These are phyloP conservation scores for Globisporangium rhizosaccharum DNA, from an alignment of 352 stramenopile genomes.

Conservation along the genomic window DNA sequence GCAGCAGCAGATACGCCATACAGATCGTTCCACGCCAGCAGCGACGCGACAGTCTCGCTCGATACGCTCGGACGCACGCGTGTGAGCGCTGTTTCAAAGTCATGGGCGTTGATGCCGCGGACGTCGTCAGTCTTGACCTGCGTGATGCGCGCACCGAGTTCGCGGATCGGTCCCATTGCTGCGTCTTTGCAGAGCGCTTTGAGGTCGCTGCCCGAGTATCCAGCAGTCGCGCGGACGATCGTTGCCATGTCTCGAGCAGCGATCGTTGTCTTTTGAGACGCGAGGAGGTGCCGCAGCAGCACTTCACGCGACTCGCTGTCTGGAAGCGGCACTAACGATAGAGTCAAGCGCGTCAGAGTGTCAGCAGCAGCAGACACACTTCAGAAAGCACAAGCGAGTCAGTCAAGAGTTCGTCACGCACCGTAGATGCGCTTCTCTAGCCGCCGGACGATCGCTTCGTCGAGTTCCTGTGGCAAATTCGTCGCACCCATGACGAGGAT, in stretches of 20 bases:
- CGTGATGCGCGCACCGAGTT: conserved; percentile 51
- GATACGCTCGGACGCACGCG: conserved; percentile 74
- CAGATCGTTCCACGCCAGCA: conserved; percentile 63
- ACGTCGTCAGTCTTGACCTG: conserved; percentile 60
- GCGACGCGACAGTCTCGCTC: conserved; percentile 35
- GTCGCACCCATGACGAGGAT: conserved; percentile 88
- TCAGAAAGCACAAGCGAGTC: not conserved
- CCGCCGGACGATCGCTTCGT: conserved; percentile 82
- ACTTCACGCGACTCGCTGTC: conserved; percentile 42
- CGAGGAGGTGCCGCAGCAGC: conserved; percentile 56
- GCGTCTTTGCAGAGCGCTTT: conserved; percentile 95
- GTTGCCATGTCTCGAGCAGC: conserved; percentile 53
- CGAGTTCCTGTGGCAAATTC: conserved; percentile 81
- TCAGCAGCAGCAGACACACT: no score
- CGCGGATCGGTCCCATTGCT: conserved; percentile 88
- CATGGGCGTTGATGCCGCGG: conserved; percentile 41
- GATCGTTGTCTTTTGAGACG: conserved; percentile 43
- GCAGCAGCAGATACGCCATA: conserved; percentile 51
- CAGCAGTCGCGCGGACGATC: conserved; percentile 68
- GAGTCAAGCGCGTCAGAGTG: no score
- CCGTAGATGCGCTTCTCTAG: conserved; percentile 89
- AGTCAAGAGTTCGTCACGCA: conserved; percentile 11
- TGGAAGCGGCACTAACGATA: conserved; percentile 58
- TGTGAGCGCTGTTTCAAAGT: conserved; percentile 55
- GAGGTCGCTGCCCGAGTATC: conserved; percentile 84